A percentile compares a stretch with the other conserved stretches of the same genome.
Conservation (phyloP, 148 eudicot genomes). For the Rhododendron vialii region DNA sequence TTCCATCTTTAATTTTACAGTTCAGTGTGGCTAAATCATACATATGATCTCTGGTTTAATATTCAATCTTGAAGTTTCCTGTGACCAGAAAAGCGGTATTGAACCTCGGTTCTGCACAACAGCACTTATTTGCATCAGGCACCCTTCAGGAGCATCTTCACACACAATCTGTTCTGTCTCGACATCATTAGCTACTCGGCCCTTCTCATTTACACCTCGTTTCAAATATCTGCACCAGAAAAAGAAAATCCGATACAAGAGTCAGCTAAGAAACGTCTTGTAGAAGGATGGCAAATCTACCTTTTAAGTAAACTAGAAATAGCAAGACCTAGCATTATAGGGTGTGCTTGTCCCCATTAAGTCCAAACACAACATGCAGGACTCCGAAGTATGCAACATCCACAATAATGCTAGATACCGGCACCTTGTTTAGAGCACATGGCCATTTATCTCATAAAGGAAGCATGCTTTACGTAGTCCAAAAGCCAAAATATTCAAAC, state of each 20-base stretch:
- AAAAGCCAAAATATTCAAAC: conserved; percentile 23
- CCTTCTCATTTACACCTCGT: conserved; percentile 84
- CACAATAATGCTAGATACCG: not conserved
- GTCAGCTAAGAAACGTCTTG: not conserved
- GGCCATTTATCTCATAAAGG: not conserved
- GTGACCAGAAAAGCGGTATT: conserved; percentile 91
- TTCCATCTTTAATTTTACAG: not conserved
- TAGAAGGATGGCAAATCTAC: not conserved
- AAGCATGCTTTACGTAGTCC: not conserved
- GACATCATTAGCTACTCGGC: conserved; percentile 95
- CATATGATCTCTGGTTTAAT: conserved; percentile 71
- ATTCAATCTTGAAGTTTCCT: conserved; percentile 62
- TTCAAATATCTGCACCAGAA: conserved; percentile 54
- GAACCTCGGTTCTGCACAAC: conserved; percentile 89
- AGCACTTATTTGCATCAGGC: conserved; percentile 47
- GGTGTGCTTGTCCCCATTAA: not conserved
- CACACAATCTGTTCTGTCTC: conserved; percentile 89
- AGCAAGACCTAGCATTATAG: not conserved
- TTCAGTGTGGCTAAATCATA: conserved; percentile 25
- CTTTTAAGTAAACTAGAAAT: not conserved
- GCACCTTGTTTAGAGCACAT: not conserved
- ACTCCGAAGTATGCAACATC: not conserved
- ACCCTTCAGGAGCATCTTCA: conserved; percentile 47
- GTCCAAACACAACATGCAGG: not conserved
- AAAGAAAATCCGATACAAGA: not conserved